Conservation (phyloP, 106 monocot genomes). For the Chionographis japonica region DNA sequence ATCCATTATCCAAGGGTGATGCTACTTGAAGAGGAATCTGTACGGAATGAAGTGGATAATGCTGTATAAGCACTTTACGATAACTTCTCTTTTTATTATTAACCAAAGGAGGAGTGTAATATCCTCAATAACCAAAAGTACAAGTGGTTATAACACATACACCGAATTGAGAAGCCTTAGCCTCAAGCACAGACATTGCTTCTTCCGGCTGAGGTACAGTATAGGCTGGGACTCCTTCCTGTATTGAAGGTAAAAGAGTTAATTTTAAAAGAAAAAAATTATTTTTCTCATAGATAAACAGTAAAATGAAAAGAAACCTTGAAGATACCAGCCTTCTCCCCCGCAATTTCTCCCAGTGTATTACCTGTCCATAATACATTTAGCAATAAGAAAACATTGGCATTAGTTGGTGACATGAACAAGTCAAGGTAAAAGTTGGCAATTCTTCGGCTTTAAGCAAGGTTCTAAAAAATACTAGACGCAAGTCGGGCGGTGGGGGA, state of each 20-base stretch:
- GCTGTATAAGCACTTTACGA: neutral
- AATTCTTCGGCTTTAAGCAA: too few relatives aligned
- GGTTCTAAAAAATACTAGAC: too few relatives aligned
- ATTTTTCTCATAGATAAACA: neutral
- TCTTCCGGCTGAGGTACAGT: conserved; percentile 91
- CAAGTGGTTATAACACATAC: conserved; percentile 30
- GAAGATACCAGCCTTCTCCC: conserved; percentile 96
- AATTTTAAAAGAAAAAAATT: neutral
- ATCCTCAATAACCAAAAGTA: neutral
- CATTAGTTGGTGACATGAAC: neutral
- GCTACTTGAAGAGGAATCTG: conserved; percentile 70
- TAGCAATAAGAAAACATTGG: neutral
- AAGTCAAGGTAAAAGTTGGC: too few relatives aligned
- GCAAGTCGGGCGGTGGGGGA: too few relatives aligned
- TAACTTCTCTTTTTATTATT: neutral
- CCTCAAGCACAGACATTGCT: conserved; percentile 74
- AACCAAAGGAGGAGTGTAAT: neutral
- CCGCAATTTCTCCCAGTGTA: conserved; percentile 85
- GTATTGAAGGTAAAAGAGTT: conserved; percentile 2
- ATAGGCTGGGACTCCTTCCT: conserved; percentile 82
- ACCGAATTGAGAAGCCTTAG: conserved; percentile 64
- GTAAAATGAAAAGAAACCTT: conserved; percentile 55
- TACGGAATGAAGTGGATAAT: conserved; percentile 1
- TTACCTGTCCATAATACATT: conserved; percentile 51
- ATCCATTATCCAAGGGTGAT: conserved; percentile 43